A percentile compares a stretch with the other conserved stretches of the same genome.
Evolutionary conservation across 371 early-diverging fungal species (phyloP).

Genomic region (Syncephalis plumigaleata): DNA sequence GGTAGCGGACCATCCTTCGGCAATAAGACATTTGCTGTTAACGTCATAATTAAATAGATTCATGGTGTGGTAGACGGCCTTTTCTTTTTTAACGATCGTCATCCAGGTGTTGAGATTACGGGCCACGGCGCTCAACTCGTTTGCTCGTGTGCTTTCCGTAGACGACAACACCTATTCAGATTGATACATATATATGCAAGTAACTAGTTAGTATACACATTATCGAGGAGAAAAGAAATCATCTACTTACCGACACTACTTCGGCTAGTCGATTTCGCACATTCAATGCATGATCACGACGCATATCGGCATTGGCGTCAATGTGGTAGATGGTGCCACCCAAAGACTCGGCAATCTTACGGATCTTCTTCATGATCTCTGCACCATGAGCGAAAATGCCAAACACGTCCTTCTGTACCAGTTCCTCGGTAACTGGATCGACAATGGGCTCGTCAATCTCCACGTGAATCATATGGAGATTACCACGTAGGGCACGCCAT

Average conservation of each 20-base stretch:
- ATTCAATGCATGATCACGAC: conserved; percentile 60
- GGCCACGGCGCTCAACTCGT: conserved; percentile 67
- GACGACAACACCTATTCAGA: too few relatives aligned
- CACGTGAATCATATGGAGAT: conserved; percentile 88
- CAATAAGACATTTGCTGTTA: conserved; percentile 85
- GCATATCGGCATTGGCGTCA: conserved; percentile 63
- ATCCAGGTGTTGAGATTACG: conserved; percentile 75
- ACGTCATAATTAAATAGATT: conserved; percentile 86
- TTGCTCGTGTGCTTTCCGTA: too few relatives aligned
- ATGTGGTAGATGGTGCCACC: conserved; percentile 90
- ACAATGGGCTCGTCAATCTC: conserved; percentile 84
- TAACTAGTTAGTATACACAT: too few relatives aligned
- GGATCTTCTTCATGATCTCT: conserved; percentile 74
- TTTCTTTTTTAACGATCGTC: conserved; percentile 85
- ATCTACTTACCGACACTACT: too few relatives aligned
- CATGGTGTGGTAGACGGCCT: conserved; percentile 92
- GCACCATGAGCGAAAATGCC: conserved; percentile 93
- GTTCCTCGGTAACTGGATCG: conserved; percentile 69
- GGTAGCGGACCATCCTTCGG: conserved; percentile 95
- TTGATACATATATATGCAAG: too few relatives aligned
- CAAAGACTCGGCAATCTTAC: conserved; percentile 84
- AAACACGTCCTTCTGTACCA: conserved; percentile 86
- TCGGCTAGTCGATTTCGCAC: too few relatives aligned
- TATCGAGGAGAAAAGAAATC: too few relatives aligned
- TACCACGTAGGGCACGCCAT: conserved; percentile 94